Evolutionary conservation across 352 stramenopile genomes (phyloP).

Genomic region (Globisporangium megalacanthum): DNA sequence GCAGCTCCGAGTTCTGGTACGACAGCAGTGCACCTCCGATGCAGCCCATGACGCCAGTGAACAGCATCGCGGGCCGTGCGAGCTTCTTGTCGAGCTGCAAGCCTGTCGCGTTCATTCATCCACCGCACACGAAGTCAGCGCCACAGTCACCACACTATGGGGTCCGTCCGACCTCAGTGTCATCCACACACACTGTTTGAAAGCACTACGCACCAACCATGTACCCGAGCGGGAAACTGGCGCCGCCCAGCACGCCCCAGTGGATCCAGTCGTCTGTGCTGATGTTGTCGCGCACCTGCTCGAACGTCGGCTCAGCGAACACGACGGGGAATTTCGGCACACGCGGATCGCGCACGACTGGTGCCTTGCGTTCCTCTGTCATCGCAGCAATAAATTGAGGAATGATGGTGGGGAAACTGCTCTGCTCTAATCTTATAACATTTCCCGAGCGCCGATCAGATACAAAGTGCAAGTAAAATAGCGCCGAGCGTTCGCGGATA

Average conservation of each 20-base stretch:
- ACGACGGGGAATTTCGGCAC: slow-evolving; percentile 67
- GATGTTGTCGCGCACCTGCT: slow-evolving; percentile 59
- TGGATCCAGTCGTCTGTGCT: slow-evolving; percentile 39
- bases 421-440: no score
- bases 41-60: slow-evolving; percentile 66
- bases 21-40: slow-evolving; percentile 52
- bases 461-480: no score
- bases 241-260: slow-evolving; percentile 31
- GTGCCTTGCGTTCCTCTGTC: slow-evolving; percentile 25
- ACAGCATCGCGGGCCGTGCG: slow-evolving; percentile 63
- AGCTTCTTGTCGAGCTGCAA: slow-evolving; percentile 54
- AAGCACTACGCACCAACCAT: slow-evolving; percentile 40
- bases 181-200: background rate
- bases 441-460: no score
- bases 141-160: no score
- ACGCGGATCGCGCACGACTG: slow-evolving; percentile 51
- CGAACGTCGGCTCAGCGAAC: slow-evolving; percentile 45
- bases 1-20: slow-evolving; percentile 78
- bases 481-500: background rate
- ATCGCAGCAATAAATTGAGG: background rate
- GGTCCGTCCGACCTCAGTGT: no score
- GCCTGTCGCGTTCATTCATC: slow-evolving; percentile 17
- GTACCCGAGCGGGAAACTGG: slow-evolving; percentile 68
- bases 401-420: no score
- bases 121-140: slow-evolving; percentile 2